Evolutionary conservation across 1,139 yeast species (phyloP).

Genomic region (Debaryomycetaceae sp.): DNA sequence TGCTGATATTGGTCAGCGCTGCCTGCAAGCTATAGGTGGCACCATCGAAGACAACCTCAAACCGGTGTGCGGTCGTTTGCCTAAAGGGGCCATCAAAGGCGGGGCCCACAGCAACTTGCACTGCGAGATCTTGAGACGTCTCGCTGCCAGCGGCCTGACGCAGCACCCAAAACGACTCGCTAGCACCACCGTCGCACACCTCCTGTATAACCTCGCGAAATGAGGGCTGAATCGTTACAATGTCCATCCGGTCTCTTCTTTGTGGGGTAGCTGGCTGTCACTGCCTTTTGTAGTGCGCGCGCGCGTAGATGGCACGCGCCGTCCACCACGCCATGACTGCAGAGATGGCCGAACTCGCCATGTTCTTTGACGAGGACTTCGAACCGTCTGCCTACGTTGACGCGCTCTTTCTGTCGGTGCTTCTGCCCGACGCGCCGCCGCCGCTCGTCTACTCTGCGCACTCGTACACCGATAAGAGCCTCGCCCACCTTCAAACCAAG

Average conservation of each 20-base stretch:
- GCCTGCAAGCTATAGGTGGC: background rate
- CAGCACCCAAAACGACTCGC: slow-evolving; percentile 38
- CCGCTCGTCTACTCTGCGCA: slow-evolving; percentile 8
- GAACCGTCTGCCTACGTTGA: slow-evolving; percentile 34
- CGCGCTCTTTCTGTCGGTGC: slow-evolving; percentile 29
- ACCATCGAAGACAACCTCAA: background rate
- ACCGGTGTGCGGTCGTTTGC: background rate
- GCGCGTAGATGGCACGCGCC: background rate
- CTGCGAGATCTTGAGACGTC: background rate
- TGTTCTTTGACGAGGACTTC: slow-evolving; percentile 42
- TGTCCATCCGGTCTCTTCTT: too few species aligned
- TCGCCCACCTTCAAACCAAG: slow-evolving; percentile 25
- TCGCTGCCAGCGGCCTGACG: slow-evolving; percentile 18
- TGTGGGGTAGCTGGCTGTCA: too few species aligned
- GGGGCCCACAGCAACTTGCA: too few species aligned
- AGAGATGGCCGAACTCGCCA: slow-evolving; percentile 22
- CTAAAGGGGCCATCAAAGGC: too few species aligned
- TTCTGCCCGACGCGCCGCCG: slow-evolving; percentile 4
- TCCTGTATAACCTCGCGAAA: slow-evolving; percentile 39
- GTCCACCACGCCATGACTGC: slow-evolving; percentile 10
- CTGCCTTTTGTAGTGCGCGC: background rate
- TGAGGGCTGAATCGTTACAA: slow-evolving; percentile 35
- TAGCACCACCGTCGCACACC: slow-evolving; percentile 12
- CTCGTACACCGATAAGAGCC: slow-evolving; percentile 20
- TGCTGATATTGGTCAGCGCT: slow-evolving; percentile 1